Conservation (phyloP, 164 flowering plant genomes). For the Chimonanthus praecox region DNA sequence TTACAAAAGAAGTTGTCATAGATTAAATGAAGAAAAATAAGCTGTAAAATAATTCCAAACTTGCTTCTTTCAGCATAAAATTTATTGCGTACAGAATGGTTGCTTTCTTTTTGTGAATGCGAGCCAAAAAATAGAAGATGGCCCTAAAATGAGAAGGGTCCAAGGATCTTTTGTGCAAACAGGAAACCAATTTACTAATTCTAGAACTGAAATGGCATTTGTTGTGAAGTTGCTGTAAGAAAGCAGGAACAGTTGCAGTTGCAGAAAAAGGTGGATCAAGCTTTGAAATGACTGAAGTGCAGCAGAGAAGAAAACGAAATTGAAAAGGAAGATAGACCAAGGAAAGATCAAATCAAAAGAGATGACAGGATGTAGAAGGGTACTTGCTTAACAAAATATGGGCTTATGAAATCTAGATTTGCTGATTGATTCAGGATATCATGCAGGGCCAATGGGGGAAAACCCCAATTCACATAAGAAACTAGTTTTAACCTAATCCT, state of each 20-base stretch:
- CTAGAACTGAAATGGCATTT: background rate
- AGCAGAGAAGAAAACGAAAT: too few relatives aligned
- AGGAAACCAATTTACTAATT: background rate
- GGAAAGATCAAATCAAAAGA: background rate
- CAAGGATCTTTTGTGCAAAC: background rate
- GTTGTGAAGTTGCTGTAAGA: background rate
- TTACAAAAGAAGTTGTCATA: too few relatives aligned
- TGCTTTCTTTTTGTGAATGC: background rate
- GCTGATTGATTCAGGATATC: too few relatives aligned
- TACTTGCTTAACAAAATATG: too few relatives aligned
- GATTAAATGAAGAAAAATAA: too few relatives aligned
- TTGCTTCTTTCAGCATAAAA: background rate
- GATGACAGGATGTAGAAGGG: background rate
- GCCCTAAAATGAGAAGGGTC: background rate
- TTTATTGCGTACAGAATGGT: background rate
- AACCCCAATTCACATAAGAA: too few relatives aligned
- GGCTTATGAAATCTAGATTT: too few relatives aligned
- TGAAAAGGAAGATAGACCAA: background rate
- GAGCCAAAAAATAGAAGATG: background rate
- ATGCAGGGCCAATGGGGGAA: too few relatives aligned
- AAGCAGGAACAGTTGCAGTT: background rate
- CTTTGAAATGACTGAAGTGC: background rate
- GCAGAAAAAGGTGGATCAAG: background rate
- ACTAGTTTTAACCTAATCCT: too few relatives aligned
- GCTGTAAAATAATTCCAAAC: background rate